Conservation (phyloP, 495 filamentous ascomycete species). For the Penicilliopsis zonata region DNA sequence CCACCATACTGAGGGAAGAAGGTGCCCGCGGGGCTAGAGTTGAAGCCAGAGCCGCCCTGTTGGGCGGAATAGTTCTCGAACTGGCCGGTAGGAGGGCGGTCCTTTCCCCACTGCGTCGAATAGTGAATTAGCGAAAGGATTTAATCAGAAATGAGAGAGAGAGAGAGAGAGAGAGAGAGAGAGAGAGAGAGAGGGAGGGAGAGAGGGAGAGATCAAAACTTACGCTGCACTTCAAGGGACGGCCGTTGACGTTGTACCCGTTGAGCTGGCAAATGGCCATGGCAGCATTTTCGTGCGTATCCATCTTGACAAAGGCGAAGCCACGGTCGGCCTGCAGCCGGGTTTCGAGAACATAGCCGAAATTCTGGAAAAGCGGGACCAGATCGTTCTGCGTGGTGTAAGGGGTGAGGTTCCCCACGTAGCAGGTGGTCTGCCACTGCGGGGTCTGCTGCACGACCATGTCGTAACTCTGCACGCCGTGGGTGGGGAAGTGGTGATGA, state of each 20-base stretch:
- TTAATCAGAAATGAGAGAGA: background rate
- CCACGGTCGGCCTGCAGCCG: constrained; percentile 96
- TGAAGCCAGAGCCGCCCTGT: constrained; percentile 47
- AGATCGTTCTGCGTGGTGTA: constrained; percentile 96
- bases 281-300: constrained; percentile 92
- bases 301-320: constrained; percentile 99
- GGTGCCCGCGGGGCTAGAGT: constrained; percentile 53
- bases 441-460: constrained; percentile 98
- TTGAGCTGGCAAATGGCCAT: constrained; percentile 98
- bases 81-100: constrained; percentile 81
- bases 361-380: constrained; percentile 95
- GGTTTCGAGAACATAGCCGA: constrained; percentile 92
- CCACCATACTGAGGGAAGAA: constrained; percentile 88
- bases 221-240: constrained; percentile 97
- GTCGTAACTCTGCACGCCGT: constrained; percentile 92
- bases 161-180: background rate
- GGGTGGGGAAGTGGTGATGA: constrained; percentile 95
- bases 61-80: constrained; percentile 73
- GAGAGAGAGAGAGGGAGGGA: too few relatives aligned
- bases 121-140: constrained; percentile 19
- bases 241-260: constrained; percentile 94
- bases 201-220: too few relatives aligned
- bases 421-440: constrained; percentile 97
- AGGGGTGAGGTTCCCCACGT: constrained; percentile 94
- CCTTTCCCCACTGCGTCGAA: constrained; percentile 83